Conservation (phyloP, 345 rosid species). For the Adansonia digitata region DNA sequence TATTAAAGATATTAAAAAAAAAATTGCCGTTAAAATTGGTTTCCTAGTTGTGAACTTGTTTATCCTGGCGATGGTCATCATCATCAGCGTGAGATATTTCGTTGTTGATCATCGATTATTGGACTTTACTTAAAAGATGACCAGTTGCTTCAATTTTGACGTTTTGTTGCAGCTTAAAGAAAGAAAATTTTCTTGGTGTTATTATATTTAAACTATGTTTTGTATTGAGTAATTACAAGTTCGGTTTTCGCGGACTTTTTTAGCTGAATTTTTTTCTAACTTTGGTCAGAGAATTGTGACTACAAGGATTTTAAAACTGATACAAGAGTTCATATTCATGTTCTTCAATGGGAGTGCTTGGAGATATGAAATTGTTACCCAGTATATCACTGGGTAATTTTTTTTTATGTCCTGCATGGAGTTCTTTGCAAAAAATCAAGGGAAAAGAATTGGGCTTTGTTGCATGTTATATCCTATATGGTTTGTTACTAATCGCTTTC, state of each 20-base stretch:
- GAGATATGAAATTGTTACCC: background rate
- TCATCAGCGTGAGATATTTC: background rate
- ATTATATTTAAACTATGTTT: background rate
- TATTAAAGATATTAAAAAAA: background rate
- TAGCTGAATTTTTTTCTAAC: background rate
- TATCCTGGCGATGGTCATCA: background rate
- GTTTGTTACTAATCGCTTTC: background rate
- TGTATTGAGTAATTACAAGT: background rate
- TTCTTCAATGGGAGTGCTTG: background rate
- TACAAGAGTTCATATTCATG: background rate
- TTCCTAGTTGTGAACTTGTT: background rate
- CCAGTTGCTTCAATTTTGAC: background rate
- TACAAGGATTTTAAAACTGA: background rate
- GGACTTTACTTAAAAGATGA: background rate
- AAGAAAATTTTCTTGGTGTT: background rate
- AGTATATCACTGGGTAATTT: background rate
- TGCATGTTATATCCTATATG: background rate
- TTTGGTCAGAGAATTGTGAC: background rate
- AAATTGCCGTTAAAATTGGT: background rate
- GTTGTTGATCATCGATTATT: slow-evolving; percentile 3
- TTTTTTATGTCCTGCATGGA: background rate
- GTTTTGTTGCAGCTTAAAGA: background rate
- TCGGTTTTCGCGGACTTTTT: background rate
- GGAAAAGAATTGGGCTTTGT: background rate
- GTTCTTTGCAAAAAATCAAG: background rate